Evolutionary conservation across 495 filamentous ascomycete genomes (phyloP), one percentile per base, ranked within the genome.

Genomic region (Podospora appendiculata): DNA sequence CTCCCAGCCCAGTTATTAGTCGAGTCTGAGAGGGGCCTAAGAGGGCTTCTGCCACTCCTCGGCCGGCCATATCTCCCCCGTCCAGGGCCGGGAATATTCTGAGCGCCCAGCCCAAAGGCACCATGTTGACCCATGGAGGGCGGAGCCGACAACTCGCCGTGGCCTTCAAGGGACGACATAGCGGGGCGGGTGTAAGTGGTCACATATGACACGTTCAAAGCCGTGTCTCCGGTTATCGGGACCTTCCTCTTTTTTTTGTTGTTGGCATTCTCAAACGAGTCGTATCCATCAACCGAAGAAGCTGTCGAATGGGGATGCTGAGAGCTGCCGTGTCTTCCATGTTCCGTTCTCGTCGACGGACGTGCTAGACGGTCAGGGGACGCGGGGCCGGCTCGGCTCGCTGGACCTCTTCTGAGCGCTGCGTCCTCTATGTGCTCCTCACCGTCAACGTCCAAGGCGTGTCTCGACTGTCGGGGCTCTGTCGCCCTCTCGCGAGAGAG

Each of bases 201-300:
- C 10, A 68, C 54, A 51, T 89, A 84, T 45, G 73, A 72, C 11
- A 79, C 80, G 50, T 67, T 73, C 32, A 75, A 51, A 38, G 61
- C 68, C 5, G 80, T 70, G 47, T 81, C 84, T 4, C 84, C 87
- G n/a, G 88, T 85, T 0, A 87, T 88, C 5, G 94, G 94, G 32
- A 97, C 96, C 70, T 99, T 99, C 52, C 94, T 81, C 68, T 99
- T 98, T 74, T 97, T 98, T 69, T 99, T 99, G 66, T 99, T 97
- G 64, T 96, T 97, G 47, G 89, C 96, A 59, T 99, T 97, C 65
- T 99, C 93, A 60, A 96, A 94, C 14, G 88, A 91, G 63, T 97
- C 94, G 65, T 97, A 96, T 32, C 93, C 90, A 66, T 97, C 94
- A 6, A 79, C 81, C 8, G 80, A 80, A 19, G 80, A 82, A 3